Evolutionary conservation across 805 yeast species (phyloP), one percentile per base, ranked within the genome.

Genomic region (Jamesozyma piceae): DNA sequence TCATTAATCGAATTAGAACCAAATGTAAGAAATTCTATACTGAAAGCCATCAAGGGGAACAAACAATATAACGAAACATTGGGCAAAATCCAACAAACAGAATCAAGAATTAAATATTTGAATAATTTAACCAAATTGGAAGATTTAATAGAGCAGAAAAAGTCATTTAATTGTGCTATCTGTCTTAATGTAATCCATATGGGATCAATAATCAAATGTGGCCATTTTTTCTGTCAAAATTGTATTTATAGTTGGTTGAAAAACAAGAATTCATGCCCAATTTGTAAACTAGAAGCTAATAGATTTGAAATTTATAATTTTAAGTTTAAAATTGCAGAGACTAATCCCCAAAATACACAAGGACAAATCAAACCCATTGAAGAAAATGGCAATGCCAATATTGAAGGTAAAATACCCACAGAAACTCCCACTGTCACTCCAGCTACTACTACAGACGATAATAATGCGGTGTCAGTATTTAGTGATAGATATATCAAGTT

Each of bases 151-250:
- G 49, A 51, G 3, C 63, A 59, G 6, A 58, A 59, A 6, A 63
- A 63, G 17, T 50, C 52, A 9, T 57, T 57, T 33, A 62, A 72
- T 17, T 92, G 98, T 61, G 73, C 80, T 27, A 89, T 92, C 46
- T 92, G 98, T 58, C 75, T 82, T 18, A 72, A 78, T 3, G 58
- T 74, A 1, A 85, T 88, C 39, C 67, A 74, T 2, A 68, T 78
- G 32, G 98, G 98, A 0, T 73, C 92, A 0, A 66, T 92, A 43
- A 82, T 95, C 0, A 78, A 78, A 9, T 92, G 98, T 70, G 97
- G 97, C 0, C 98, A 92, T 62, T 79, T 78, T 51, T 92, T 82
- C 57, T 92, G 98, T 58, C 74, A 77, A 44, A 83, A 75, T 1
- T 92, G 98, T 60, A 67, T 92, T 30, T 71, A 65, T 17, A 78